These are phyloP conservation scores for Yamadazyma trypodendri DNA, from an alignment of 1,139 yeast genomes.

Conservation along the genomic window DNA sequence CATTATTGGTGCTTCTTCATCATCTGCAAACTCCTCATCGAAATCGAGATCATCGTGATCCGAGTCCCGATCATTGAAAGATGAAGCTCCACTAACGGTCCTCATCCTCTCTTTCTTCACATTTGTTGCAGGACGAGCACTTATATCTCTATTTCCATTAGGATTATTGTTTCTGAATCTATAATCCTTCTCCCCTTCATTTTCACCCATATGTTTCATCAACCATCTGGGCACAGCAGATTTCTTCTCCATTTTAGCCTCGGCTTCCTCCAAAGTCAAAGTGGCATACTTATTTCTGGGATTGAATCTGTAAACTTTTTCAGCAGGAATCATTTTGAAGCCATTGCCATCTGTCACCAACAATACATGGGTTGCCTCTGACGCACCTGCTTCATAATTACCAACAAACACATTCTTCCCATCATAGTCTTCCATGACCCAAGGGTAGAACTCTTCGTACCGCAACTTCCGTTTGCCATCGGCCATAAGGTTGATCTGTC, in stretches of 20 bases:
- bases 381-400: slow-evolving; percentile 89
- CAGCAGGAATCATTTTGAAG: slow-evolving; percentile 92
- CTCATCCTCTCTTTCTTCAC: slow-evolving; percentile 33
- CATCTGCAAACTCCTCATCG: slow-evolving; percentile 97
- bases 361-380: slow-evolving; percentile 77
- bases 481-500: slow-evolving; percentile 77
- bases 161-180: slow-evolving; percentile 36
- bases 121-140: slow-evolving; percentile 6
- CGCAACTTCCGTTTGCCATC: slow-evolving; percentile 80
- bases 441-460: slow-evolving; percentile 94
- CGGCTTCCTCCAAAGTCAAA: slow-evolving; percentile 93
- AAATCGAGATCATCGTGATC: slow-evolving; percentile 92
- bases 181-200: slow-evolving; percentile 44
- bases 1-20: slow-evolving; percentile 97
- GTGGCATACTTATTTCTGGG: slow-evolving; percentile 94
- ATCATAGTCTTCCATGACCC: slow-evolving; percentile 97
- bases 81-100: slow-evolving; percentile 58
- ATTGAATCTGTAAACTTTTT: slow-evolving; percentile 88
- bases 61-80: slow-evolving; percentile 57
- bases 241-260: slow-evolving; percentile 85
- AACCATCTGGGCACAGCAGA: slow-evolving; percentile 89
- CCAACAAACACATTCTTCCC: slow-evolving; percentile 95
- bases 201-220: slow-evolving; percentile 84
- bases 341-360: slow-evolving; percentile 85
- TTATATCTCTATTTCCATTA: slow-evolving; percentile 20